phyloP scores from a whole-genome alignment of 2,329 filamentous ascomycete species.

The Claviceps humidiphila region DNA sequence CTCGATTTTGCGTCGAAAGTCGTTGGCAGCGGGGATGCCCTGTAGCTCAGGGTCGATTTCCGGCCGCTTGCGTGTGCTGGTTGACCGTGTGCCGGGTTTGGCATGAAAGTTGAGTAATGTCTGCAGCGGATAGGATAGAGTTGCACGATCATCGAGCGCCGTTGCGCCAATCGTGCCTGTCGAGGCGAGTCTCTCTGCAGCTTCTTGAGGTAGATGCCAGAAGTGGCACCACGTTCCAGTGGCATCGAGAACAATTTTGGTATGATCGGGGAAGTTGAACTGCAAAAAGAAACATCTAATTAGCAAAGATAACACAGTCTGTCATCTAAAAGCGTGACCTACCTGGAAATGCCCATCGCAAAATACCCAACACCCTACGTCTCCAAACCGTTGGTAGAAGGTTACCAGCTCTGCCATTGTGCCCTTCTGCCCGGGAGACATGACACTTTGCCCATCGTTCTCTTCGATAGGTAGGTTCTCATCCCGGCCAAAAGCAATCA shows the following conservation, averaged over 20 bases:
- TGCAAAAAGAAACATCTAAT: constrained; percentile 17
- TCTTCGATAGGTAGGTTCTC: constrained; percentile 41
- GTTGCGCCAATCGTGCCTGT: constrained; percentile 56
- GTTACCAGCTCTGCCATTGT: constrained; percentile 48
- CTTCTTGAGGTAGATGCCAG: constrained; percentile 61
- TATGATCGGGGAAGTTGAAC: constrained; percentile 84
- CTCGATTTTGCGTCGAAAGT: constrained; percentile 59
- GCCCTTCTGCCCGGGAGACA: constrained; percentile 24
- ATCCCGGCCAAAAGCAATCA: constrained; percentile 62
- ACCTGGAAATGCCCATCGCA: constrained; percentile 67
- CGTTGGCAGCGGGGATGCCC: constrained; percentile 56
- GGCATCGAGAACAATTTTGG: constrained; percentile 66
- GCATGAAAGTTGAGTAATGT: constrained; percentile 57
- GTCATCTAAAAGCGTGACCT: constrained; percentile 10
- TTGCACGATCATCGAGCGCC: constrained; percentile 57
- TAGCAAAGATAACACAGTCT: not conserved
- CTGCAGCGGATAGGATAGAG: constrained; percentile 58
- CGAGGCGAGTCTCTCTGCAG: constrained; percentile 49
- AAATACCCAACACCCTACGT: constrained; percentile 72
- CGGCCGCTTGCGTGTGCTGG: constrained; percentile 40
- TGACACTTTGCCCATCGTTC: constrained; percentile 25
- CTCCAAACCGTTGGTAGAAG: constrained; percentile 71
- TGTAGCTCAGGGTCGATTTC: constrained; percentile 48
- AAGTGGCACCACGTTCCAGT: constrained; percentile 67
- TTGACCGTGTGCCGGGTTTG: constrained; percentile 30